A percentile compares a stretch with the other conserved stretches of the same genome.
These are phyloP conservation scores for Pisolithus marmoratus DNA, from an alignment of 768 basidiomycete species.

Conservation along the genomic window DNA sequence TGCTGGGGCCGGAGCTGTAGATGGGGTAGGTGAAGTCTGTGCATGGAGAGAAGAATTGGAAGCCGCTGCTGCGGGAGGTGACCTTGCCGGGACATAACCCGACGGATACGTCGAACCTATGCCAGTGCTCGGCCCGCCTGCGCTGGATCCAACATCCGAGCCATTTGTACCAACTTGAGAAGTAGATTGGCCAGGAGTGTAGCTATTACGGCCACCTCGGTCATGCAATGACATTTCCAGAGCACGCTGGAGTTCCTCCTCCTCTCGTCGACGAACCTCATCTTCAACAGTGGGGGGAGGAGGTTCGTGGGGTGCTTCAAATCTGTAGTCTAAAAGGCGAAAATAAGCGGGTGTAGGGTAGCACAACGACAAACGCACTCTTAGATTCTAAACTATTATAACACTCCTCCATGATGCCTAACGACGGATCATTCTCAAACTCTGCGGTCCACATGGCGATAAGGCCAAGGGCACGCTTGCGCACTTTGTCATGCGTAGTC, in stretches of 20 bases:
- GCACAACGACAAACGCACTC: constrained; percentile 41
- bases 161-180: constrained; percentile 33
- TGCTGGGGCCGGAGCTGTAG: constrained; percentile 2
- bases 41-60: constrained; percentile 23
- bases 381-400: constrained; percentile 78
- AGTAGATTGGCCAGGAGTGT: constrained; percentile 34
- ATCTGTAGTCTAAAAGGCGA: constrained; percentile 56
- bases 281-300: constrained; percentile 71
- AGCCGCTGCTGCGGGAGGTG: constrained; percentile 32
- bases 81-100: constrained; percentile 55
- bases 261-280: constrained; percentile 76
- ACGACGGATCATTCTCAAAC: constrained; percentile 71
- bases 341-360: constrained; percentile 9
- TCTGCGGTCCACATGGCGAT: constrained; percentile 82
- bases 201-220: constrained; percentile 68
- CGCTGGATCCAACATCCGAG: constrained; percentile 17
- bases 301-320: constrained; percentile 54
- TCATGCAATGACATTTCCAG: constrained; percentile 92
- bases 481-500: constrained; percentile 92
- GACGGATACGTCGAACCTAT: constrained; percentile 38
- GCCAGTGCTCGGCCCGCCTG: constrained; percentile 20
- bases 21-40: constrained; percentile 12
- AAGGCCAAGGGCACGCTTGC: constrained; percentile 61
- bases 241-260: constrained; percentile 90
- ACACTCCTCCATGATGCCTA: constrained; percentile 90